Base-by-base conservation (phyloP, 257 asterid species). In the Solanum appendiculatum region DNA sequence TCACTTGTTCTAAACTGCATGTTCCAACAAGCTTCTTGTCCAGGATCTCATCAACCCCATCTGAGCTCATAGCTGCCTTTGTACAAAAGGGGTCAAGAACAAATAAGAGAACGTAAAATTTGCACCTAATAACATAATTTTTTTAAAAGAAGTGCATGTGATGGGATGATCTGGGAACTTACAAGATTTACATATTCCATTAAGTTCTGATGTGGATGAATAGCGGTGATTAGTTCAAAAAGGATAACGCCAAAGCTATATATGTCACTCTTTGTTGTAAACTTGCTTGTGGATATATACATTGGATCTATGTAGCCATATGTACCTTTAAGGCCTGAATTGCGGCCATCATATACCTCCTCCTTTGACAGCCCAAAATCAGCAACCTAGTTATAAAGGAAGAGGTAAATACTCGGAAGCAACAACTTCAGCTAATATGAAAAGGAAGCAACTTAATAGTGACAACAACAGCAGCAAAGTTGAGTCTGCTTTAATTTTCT, bases 341-440 rank as follows among this genome's bases (percentile, higher is more conserved):
- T 94, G 68, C 77, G 94, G 87, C 98, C 95, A 54, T 96, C 98
- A 27, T 89, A 92, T 40, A 89, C 97, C 89, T 91, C 95, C 92
- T 97, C 99, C 90, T 93, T 97, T n/a, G 99, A 97, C 87, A 97
- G 92, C 86, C 99, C 99, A 88, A 97, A 97, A 93, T 97, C 99
- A 82, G 99, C 99, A 93, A 95, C 99, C 99, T 96, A 86, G 82
- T 86, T 29, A 87, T 56, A 78, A 40, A 48, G 68, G 44, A 89
- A 86, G 77, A n/a, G 77, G 36, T 44, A 78, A 78, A 44, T 25
- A 78, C 56, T 80, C 2, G 85, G 63, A 46, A 27, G 66, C 27
- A 80, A 46, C 14, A 9, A 44, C 15, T 27, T 27, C 66, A 0
- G 64, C 66, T 1, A 15, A 44, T 27, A 42, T 78, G 40, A 10